These are phyloP conservation scores for Hemileccinum rubropunctum DNA, from an alignment of 768 basidiomycete species.

Conservation along the genomic window DNA sequence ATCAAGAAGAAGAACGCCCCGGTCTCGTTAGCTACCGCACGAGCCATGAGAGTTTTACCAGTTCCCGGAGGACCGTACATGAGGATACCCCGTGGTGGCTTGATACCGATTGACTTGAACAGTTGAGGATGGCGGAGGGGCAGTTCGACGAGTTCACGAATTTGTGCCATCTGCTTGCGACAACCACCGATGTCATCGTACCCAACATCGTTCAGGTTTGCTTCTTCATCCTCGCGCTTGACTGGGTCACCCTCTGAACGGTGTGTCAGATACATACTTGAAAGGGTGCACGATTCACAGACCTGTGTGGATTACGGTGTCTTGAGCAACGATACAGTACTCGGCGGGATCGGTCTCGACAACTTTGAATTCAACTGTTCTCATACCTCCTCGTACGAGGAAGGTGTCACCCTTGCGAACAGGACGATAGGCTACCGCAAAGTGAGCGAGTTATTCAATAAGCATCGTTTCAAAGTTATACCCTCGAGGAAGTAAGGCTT, in stretches of 20 bases:
- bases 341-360: slow-evolving; percentile 98
- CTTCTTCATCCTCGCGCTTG: slow-evolving; percentile 98
- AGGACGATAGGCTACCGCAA: slow-evolving; percentile 75
- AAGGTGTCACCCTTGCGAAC: slow-evolving; percentile 98
- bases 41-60: slow-evolving; percentile 99
- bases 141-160: slow-evolving; percentile 97
- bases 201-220: slow-evolving; percentile 93
- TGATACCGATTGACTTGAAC: slow-evolving; percentile 99
- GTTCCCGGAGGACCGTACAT: slow-evolving; percentile 99
- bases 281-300: background rate
- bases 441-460: background rate
- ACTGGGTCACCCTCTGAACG: slow-evolving; percentile 91
- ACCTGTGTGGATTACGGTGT: slow-evolving; percentile 96
- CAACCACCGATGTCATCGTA: slow-evolving; percentile 99
- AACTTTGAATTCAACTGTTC: slow-evolving; percentile 99
- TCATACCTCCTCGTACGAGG: slow-evolving; percentile 97
- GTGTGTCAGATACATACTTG: slow-evolving; percentile 3
- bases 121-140: slow-evolving; percentile 98
- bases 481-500: slow-evolving; percentile 99
- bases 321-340: slow-evolving; percentile 98
- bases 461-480: slow-evolving; percentile 24
- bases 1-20: slow-evolving; percentile 99
- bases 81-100: slow-evolving; percentile 97
- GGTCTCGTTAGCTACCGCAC: slow-evolving; percentile 98
- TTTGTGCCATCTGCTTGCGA: slow-evolving; percentile 99